Evolutionary conservation across 169 alveolate species (phyloP).

Genomic region (Eimeria falciformis): DNA sequence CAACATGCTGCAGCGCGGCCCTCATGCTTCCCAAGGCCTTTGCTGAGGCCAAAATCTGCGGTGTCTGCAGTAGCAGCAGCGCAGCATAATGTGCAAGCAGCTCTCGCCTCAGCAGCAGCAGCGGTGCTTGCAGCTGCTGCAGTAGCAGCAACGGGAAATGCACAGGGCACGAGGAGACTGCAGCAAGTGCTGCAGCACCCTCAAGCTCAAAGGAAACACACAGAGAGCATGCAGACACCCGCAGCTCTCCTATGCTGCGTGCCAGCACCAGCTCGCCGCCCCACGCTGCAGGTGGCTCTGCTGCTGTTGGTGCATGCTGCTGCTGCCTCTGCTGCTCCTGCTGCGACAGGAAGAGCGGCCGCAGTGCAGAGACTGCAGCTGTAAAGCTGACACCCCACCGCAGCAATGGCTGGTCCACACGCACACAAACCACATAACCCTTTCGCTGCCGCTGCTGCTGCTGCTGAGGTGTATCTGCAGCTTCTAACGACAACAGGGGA

Average conservation of each 20-base stretch:
- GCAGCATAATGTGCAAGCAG: slow-evolving; percentile 33
- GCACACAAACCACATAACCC: slow-evolving; percentile 14
- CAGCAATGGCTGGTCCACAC: slow-evolving; percentile 4
- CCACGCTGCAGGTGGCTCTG: slow-evolving; percentile 27
- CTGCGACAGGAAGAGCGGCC: not conserved
- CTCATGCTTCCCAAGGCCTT: slow-evolving; percentile 32
- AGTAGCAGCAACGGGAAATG: slow-evolving; percentile 22
- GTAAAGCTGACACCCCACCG: slow-evolving; percentile 17
- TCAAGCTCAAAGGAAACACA: not conserved
- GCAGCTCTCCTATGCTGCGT: slow-evolving; percentile 28
- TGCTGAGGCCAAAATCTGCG: not conserved
- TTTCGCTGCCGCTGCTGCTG: slow-evolving; percentile 34
- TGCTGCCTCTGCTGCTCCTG: slow-evolving; percentile 6
- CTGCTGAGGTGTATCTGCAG: slow-evolving; percentile 40
- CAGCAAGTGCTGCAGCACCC: slow-evolving; percentile 23
- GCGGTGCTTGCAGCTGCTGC: slow-evolving; percentile 38
- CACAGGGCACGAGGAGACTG: not conserved
- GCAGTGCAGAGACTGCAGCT: slow-evolving; percentile 2
- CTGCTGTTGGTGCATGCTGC: not conserved
- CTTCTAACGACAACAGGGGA: slow-evolving; percentile 5
- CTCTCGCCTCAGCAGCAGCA: slow-evolving; percentile 30
- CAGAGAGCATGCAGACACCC: not conserved
- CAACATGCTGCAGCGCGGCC: slow-evolving; percentile 1
- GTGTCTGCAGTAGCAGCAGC: slow-evolving; percentile 31
- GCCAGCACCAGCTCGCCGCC: slow-evolving; percentile 29